Evolutionary conservation across 1,139 yeast species (phyloP), one percentile per base, ranked within the genome.

Genomic region (Pichia sp.): DNA sequence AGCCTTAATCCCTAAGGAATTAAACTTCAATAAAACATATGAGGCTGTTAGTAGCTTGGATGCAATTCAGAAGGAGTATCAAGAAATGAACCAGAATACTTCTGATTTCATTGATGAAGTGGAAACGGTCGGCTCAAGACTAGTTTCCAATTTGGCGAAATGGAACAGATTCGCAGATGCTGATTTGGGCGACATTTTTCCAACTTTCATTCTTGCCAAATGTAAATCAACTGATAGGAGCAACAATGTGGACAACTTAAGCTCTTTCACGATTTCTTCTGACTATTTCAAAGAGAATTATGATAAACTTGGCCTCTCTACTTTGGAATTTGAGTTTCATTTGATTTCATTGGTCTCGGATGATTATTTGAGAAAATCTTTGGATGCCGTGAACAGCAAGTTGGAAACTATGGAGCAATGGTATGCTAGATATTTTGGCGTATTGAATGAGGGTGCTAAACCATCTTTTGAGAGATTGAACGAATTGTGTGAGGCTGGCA

Each of bases 401-500:
- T 62, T 74, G 1, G 60, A 67, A 29, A 67, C 72, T 31, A 72
- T 72, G 29, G 58, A 58, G 22, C 59, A 63, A 25, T 82, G 93
- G 91, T 49, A 68, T 23, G 46, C 49, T 7, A 66, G 64, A 34
- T 71, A 72, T 46, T 64, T 68, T 30, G 56, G 56, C 2, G 39
- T 66, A 8, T 57, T 78, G 55, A 46, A 52, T 0, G 60, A 62
- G 2, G 60, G 64, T 31, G 62, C 65, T 7, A 68, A 67, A 15
- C 72, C 82, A 3, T 50, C 74, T 1, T 58, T 78, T 33, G 67
- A 70, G 37, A 49, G 61, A 1, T 62, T 77, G 41, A 68, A 64
- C 40, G 42, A 61, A 1, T 49, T 80, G 15, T 57, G 72, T 4
- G 47, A 52, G 8, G 87, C 80, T 38, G 83, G 84, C 5, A 81